These are phyloP conservation scores for Zymoseptoria tritici DNA, from an alignment of 2,329 filamentous ascomycete genomes.

Conservation along the genomic window DNA sequence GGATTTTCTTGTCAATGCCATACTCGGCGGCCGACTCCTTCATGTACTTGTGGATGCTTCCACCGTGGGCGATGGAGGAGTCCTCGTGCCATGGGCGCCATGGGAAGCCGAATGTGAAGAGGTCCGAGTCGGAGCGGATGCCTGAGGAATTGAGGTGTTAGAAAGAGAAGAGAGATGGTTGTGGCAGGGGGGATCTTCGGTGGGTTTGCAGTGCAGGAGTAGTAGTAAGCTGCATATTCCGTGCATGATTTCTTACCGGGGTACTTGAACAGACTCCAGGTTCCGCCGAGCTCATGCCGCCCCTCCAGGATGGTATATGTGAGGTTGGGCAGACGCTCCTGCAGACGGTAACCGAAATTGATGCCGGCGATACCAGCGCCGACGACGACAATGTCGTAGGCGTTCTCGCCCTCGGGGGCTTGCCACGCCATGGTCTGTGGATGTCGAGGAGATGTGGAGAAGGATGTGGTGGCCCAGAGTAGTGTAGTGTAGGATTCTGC, in stretches of 20 bases:
- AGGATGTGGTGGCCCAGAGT: background rate
- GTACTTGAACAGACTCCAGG: slow-evolving; percentile 72
- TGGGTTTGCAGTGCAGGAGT: no score
- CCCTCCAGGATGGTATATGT: slow-evolving; percentile 62
- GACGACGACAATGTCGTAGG: slow-evolving; percentile 51
- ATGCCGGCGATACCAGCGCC: slow-evolving; percentile 71
- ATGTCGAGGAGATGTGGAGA: background rate
- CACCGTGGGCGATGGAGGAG: slow-evolving; percentile 40
- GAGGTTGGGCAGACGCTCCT: slow-evolving; percentile 42
- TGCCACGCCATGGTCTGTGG: slow-evolving; percentile 15
- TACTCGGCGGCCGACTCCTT: slow-evolving; percentile 36
- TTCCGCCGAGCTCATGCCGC: slow-evolving; percentile 61
- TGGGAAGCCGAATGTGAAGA: slow-evolving; percentile 51
- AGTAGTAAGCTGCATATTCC: no score
- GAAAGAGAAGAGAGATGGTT: no score
- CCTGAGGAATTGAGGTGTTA: slow-evolving; percentile 26
- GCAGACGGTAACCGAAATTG: slow-evolving; percentile 59
- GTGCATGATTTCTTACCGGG: slow-evolving; percentile 35
- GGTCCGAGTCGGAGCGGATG: slow-evolving; percentile 47
- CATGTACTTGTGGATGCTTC: slow-evolving; percentile 39
- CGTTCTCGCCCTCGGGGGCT: slow-evolving; percentile 17
- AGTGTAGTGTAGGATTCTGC: background rate
- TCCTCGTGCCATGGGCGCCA: slow-evolving; percentile 61
- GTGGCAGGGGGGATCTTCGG: no score
- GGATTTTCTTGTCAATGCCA: slow-evolving; percentile 41